These are phyloP conservation scores for Mycena sanguinolenta DNA, from an alignment of 768 basidiomycete genomes.

Conservation along the genomic window DNA sequence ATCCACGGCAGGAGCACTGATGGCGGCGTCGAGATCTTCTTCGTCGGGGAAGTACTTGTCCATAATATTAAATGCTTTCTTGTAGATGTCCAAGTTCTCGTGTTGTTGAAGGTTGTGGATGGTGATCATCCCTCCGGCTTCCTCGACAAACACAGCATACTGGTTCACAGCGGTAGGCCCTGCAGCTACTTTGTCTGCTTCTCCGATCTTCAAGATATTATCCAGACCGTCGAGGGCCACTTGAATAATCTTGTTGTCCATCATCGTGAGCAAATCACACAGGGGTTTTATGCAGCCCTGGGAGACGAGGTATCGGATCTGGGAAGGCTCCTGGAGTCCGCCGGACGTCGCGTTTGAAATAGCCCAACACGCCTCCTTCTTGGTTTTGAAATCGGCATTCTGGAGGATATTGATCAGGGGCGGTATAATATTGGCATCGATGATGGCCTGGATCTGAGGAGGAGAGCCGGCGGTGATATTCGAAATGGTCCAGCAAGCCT, in stretches of 20 bases:
- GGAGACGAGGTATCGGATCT: constrained; percentile 97
- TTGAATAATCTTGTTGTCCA: constrained; percentile 99
- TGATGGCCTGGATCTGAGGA: constrained; percentile 95
- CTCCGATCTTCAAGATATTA: constrained; percentile 98
- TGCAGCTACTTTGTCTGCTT: constrained; percentile 88
- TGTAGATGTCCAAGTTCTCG: constrained; percentile 99
- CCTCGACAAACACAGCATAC: constrained; percentile 95
- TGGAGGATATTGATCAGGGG: constrained; percentile 98
- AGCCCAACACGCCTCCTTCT: constrained; percentile 99
- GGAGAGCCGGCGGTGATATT: constrained; percentile 98
- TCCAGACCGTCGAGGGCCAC: constrained; percentile 98
- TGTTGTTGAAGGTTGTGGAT: constrained; percentile 99
- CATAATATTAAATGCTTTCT: constrained; percentile 99
- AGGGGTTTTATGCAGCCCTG: constrained; percentile 99
- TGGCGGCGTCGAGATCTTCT: constrained; percentile 90
- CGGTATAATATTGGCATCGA: constrained; percentile 98
- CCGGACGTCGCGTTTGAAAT: constrained; percentile 99
- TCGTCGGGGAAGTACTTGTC: constrained; percentile 99
- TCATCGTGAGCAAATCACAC: constrained; percentile 95
- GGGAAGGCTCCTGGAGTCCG: constrained; percentile 94
- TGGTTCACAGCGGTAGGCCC: constrained; percentile 90
- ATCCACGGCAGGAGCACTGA: constrained; percentile 82
- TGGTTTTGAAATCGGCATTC: constrained; percentile 98
- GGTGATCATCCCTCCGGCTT: constrained; percentile 98
- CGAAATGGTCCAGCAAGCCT: constrained; percentile 99